Evolutionary conservation across 208 protist species (phyloP).

Genomic region (Wallacemonas rigidus): DNA sequence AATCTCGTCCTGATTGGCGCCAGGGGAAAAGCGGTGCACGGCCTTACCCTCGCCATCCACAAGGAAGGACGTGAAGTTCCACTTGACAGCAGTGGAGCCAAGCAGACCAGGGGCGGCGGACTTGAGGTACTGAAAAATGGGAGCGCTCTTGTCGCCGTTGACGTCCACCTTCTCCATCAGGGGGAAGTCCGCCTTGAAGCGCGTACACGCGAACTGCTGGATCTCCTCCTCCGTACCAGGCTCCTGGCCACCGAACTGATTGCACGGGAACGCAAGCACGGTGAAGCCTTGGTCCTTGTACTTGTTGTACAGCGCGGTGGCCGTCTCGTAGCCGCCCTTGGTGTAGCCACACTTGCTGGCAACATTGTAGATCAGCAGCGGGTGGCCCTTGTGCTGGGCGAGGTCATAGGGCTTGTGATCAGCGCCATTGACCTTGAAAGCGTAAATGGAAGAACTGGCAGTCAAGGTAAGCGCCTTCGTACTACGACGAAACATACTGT

Average conservation of each 20-base stretch:
- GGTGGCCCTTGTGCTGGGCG: conserved; percentile 76
- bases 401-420: conserved; percentile 76
- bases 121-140: conserved; percentile 84
- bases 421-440: conserved; percentile 63
- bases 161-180: conserved; percentile 90
- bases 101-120: conserved; percentile 48
- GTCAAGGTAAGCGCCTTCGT: not conserved
- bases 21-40: conserved; percentile 62
- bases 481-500: conserved; percentile 3
- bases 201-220: conserved; percentile 54
- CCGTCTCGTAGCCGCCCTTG: conserved; percentile 64
- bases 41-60: conserved; percentile 58
- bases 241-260: conserved; percentile 88
- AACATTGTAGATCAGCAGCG: conserved; percentile 89
- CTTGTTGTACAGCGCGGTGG: conserved; percentile 72
- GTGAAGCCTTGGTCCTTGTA: conserved; percentile 67
- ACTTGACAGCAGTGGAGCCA: conserved; percentile 73
- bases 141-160: conserved; percentile 75
- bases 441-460: conserved; percentile 47
- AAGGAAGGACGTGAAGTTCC: conserved; percentile 94
- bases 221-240: conserved; percentile 80
- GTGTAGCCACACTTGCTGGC: conserved; percentile 89
- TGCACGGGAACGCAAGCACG: conserved; percentile 90
- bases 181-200: conserved; percentile 65
- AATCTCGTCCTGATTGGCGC: conserved; percentile 43